Evolutionary conservation across 2,329 filamentous ascomycete species (phyloP).

Genomic region (Penicillium griseofulvum): DNA sequence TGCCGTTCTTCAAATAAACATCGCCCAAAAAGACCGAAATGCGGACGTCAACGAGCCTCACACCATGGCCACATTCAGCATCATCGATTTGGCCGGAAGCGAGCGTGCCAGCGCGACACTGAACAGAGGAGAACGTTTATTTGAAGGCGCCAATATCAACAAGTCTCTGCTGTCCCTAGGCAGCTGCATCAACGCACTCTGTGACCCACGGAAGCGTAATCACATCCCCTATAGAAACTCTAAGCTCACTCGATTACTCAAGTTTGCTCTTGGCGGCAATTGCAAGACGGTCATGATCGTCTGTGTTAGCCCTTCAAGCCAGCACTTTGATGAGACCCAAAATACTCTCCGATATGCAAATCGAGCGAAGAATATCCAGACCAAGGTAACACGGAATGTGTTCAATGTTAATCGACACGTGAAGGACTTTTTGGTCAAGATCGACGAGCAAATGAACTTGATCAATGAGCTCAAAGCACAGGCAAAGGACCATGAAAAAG

Average conservation of each 20-base stretch:
- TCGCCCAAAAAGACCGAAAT: constrained; percentile 91
- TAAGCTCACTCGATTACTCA: constrained; percentile 89
- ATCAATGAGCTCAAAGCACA: constrained; percentile 95
- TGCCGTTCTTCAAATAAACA: constrained; percentile 94
- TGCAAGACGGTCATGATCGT: constrained; percentile 99
- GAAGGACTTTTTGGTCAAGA: constrained; percentile 98
- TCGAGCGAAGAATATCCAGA: constrained; percentile 98
- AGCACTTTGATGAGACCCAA: constrained; percentile 96
- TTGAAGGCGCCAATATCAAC: constrained; percentile 98
- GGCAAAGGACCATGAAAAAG: constrained; percentile 80
- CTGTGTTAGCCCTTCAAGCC: constrained; percentile 92
- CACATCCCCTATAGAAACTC: constrained; percentile 98
- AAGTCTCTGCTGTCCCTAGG: constrained; percentile 92
- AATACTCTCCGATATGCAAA: constrained; percentile 98
- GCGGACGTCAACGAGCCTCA: constrained; percentile 90
- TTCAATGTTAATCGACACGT: constrained; percentile 99
- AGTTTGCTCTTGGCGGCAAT: constrained; percentile 95
- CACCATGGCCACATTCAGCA: constrained; percentile 96
- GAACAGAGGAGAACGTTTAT: constrained; percentile 84
- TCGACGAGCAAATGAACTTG: constrained; percentile 94
- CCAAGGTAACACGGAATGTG: constrained; percentile 97
- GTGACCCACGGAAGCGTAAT: constrained; percentile 84
- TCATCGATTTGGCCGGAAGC: constrained; percentile 94
- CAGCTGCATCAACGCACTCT: constrained; percentile 97
- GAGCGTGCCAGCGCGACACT: constrained; percentile 95